A percentile compares a stretch with the other conserved stretches of the same genome.
Conservation (phyloP, 805 yeast genomes). For the Lipomyces starkeyi region DNA sequence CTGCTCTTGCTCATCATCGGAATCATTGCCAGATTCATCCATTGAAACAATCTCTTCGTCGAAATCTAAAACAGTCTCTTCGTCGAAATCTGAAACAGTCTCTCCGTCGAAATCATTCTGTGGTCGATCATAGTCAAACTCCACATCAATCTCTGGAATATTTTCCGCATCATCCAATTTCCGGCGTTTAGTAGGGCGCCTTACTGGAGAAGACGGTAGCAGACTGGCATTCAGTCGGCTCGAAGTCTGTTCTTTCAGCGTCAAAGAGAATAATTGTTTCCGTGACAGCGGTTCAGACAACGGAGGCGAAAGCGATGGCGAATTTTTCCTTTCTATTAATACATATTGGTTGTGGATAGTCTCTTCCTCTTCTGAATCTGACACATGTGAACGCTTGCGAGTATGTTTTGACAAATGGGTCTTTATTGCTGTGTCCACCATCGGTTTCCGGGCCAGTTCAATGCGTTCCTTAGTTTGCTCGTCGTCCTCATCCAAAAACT, state of each 20-base stretch:
- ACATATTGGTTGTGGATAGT: background rate
- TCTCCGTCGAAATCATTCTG: background rate
- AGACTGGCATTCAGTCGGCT: background rate
- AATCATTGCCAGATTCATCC: background rate
- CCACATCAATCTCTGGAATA: background rate
- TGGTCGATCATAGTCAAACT: background rate
- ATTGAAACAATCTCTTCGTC: background rate
- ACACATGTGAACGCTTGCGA: background rate
- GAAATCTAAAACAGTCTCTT: background rate
- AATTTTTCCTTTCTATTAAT: background rate
- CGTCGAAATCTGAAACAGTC: background rate
- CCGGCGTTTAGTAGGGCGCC: background rate
- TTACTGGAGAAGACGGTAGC: background rate
- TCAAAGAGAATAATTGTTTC: background rate
- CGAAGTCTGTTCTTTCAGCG: background rate
- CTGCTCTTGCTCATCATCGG: background rate
- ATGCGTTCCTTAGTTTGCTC: background rate
- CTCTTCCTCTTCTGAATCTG: conserved; percentile 1
- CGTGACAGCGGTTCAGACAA: background rate
- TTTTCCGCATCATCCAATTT: background rate
- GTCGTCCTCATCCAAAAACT: background rate
- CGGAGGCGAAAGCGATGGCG: background rate
- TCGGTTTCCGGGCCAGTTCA: background rate
- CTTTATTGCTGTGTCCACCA: background rate
- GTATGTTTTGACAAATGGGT: background rate